Percentiles rank a stretch among this genome's conserved stretches.
phyloP scores from a whole-genome alignment of 2,329 filamentous ascomycete genomes.

The Cryphonectria carpinicola region DNA sequence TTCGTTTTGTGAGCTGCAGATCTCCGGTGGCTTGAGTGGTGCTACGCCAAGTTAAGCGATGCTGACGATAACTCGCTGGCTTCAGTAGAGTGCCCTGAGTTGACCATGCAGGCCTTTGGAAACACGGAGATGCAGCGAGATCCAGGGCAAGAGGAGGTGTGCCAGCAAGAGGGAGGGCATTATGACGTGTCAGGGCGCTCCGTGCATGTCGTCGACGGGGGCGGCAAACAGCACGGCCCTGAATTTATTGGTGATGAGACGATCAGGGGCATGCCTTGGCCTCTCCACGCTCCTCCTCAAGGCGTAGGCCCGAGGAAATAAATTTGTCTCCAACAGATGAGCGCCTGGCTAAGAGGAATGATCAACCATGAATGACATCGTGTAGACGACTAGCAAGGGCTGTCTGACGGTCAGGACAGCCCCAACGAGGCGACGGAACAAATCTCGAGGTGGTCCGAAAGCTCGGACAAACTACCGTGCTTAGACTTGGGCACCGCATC shows the following conservation, averaged over 20 bases:
- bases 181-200: slow-evolving; percentile 12
- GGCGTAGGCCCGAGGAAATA: neutral
- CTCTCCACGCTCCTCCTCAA: neutral
- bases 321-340: neutral
- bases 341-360: neutral
- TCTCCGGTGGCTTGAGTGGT: slow-evolving; percentile 28
- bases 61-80: neutral
- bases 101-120: neutral
- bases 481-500: neutral
- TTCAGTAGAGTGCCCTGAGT: neutral
- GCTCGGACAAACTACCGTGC: neutral
- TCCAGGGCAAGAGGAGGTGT: neutral
- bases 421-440: neutral
- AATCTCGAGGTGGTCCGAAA: neutral
- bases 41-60: slow-evolving; percentile 22
- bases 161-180: neutral
- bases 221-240: neutral
- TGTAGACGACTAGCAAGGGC: neutral
- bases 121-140: neutral
- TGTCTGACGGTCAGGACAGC: neutral
- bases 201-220: neutral
- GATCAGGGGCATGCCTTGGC: neutral
- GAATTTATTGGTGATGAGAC: neutral
- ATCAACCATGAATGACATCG: neutral
- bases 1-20: slow-evolving; percentile 19